A percentile compares a stretch with the other conserved stretches of the same genome.
Evolutionary conservation across 176 grass and related monocot species (phyloP).

Genomic region (Oryza rufipogon): DNA sequence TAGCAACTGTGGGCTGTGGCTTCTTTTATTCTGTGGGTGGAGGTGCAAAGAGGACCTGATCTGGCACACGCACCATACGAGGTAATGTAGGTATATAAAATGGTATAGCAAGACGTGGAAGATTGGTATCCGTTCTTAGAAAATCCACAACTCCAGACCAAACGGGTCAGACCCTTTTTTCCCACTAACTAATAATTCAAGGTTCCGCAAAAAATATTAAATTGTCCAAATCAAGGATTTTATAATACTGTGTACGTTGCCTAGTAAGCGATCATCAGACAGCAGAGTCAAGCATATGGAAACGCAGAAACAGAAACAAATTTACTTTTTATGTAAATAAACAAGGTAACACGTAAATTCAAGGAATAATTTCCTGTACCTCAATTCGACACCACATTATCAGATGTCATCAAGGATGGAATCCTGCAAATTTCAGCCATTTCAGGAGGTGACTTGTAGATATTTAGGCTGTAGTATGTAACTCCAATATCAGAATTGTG

Average conservation of each 20-base stretch:
- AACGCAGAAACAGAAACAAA: not conserved
- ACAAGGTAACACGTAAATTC: constrained; percentile 27
- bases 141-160: constrained; percentile 35
- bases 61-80: constrained; percentile 62
- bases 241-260: constrained; percentile 21
- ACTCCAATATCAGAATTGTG: not conserved
- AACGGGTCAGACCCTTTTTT: constrained; percentile 34
- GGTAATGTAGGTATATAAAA: constrained; percentile 48
- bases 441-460: not conserved
- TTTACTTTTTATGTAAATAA: not conserved
- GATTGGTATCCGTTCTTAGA: constrained; percentile 54
- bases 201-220: constrained; percentile 28
- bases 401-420: not conserved
- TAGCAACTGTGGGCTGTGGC: constrained; percentile 28
- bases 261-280: constrained; percentile 9
- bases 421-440: constrained; percentile 9
- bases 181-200: constrained; percentile 9
- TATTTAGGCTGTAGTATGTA: not conserved
- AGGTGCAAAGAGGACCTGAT: constrained; percentile 34
- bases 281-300: constrained; percentile 29
- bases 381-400: not conserved
- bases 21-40: constrained; percentile 42
- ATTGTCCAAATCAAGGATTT: constrained; percentile 29
- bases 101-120: constrained; percentile 52
- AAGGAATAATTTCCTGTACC: constrained; percentile 18